Percentiles rank a stretch among this genome's conserved stretches.
phyloP scores from a whole-genome alignment of 108 stramenopile genomes.

The Cyclostephanos invisitatus region DNA sequence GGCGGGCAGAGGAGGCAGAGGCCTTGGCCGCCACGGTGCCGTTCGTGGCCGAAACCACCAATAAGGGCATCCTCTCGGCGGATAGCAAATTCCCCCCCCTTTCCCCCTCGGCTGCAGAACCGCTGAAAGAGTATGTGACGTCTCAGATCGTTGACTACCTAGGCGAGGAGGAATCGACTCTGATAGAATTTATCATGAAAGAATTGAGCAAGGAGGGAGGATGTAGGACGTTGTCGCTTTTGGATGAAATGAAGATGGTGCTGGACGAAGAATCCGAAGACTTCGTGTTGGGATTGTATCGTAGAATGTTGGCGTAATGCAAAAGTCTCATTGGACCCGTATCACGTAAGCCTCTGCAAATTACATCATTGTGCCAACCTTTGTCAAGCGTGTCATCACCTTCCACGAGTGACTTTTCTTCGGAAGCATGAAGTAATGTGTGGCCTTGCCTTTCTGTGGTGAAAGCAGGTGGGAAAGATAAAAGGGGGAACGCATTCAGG shows the following conservation, averaged over 20 bases:
- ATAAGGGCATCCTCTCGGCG: conserved; percentile 34
- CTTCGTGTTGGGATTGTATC: conserved; percentile 67
- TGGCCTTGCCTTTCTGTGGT: background rate
- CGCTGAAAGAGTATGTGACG: conserved; percentile 54
- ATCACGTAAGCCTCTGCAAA: conserved; percentile 8
- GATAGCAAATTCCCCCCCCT: conserved; percentile 51
- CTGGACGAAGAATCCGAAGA: conserved; percentile 80
- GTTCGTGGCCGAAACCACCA: conserved; percentile 32
- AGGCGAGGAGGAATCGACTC: conserved; percentile 72
- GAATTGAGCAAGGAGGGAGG: conserved; percentile 54
- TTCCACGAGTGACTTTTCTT: background rate
- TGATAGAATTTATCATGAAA: conserved; percentile 74
- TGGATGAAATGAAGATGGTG: conserved; percentile 78
- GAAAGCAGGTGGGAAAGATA: background rate
- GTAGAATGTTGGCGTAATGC: conserved; percentile 45
- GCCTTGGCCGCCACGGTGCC: conserved; percentile 12
- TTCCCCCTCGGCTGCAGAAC: conserved; percentile 19
- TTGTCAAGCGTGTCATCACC: background rate
- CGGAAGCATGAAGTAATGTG: background rate
- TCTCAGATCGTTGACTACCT: conserved; percentile 68
- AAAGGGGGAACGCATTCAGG: no score
- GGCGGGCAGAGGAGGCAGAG: background rate
- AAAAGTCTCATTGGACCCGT: background rate
- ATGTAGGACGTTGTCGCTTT: conserved; percentile 38
- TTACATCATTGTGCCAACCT: conserved; percentile 3